Percentiles rank a stretch among this genome's conserved stretches.
phyloP scores from a whole-genome alignment of 108 stramenopile species.

The Nitzschia sp. region DNA sequence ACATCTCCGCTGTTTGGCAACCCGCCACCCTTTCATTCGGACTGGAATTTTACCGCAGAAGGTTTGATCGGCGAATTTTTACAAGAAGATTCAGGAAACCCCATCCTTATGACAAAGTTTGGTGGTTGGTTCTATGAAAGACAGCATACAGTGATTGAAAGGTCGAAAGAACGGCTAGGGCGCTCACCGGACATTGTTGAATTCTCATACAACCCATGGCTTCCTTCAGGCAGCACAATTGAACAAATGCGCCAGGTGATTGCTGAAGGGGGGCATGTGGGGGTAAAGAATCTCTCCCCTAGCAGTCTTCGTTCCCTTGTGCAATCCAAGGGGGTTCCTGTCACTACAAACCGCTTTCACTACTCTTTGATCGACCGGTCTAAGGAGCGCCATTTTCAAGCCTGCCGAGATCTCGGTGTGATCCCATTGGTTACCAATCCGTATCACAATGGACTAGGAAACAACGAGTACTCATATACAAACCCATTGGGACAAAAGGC shows the following conservation, averaged over 20 bases:
- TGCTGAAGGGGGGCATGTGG: slow-evolving; percentile 57
- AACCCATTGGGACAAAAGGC: slow-evolving; percentile 50
- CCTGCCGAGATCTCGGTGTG: slow-evolving; percentile 78
- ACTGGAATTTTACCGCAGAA: too few species aligned
- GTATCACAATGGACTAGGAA: slow-evolving; percentile 75
- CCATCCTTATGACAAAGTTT: too few species aligned
- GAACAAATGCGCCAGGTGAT: slow-evolving; percentile 40
- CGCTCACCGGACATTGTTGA: too few species aligned
- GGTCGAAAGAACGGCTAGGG: too few species aligned
- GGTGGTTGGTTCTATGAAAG: too few species aligned
- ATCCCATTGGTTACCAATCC: slow-evolving; percentile 74
- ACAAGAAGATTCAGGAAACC: too few species aligned
- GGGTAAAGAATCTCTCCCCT: slow-evolving; percentile 53
- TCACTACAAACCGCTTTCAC: slow-evolving; percentile 65
- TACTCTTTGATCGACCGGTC: slow-evolving; percentile 80
- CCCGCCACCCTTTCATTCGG: too few species aligned
- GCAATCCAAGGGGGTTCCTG: not conserved
- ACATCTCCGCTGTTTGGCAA: slow-evolving; percentile 65
- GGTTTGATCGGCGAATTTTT: too few species aligned
- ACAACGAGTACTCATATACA: slow-evolving; percentile 68
- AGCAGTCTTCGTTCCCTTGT: slow-evolving; percentile 29
- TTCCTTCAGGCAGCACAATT: slow-evolving; percentile 42
- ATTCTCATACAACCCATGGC: slow-evolving; percentile 10
- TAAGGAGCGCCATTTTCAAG: slow-evolving; percentile 58
- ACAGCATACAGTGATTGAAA: too few species aligned